Base-by-base conservation (phyloP, 2,329 filamentous ascomycete species). In the Fusarium newnesense region DNA sequence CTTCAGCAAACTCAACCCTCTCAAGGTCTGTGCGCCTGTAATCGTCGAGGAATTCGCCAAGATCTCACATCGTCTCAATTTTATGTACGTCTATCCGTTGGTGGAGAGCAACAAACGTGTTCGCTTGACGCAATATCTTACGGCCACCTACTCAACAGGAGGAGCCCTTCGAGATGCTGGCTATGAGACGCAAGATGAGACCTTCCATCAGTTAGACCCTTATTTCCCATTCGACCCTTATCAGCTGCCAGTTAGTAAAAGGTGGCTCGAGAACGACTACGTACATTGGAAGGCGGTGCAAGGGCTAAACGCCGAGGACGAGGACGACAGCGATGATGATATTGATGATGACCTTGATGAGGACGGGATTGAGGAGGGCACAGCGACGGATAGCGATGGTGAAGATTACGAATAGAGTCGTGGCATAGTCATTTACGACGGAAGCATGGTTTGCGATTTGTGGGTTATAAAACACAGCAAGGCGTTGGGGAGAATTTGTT, bases 161-260 rank as follows among this genome's bases (percentile, higher is more conserved):
- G 86, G 87, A 16, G 86, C 85, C 2, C 83, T 89, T 39, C 87
- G 87, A 69, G 89, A 90, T 75, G 80, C 82, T 16, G 82, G 82
- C 6, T 80, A 80, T 58, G 82, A 83, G 43, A 80, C 83, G 19
- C 88, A 91, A 60, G 93, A 93, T 66, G 94, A 97, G 75, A 91
- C 92, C 70, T 92, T 91, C 78, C 92, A 96, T 78, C 92, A 97
- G 81, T 88, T 99, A 4, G 95, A 98, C 76, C 93, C 95, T 0
- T 98, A 97, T 81, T 99, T 98, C 79, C 96, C 96, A 1, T 99
- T 99, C 78, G 96, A 99, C 80, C 97, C 97, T 5, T 99, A 98
- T 81, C 93, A 96, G 78, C 85, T 99, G 56, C 95, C 95, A 2
- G 86, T 91, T 75, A 98, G 95, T 81, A 94, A 93, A 82, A 88